Evolutionary conservation across 305 asterid species (phyloP), one percentile per base, ranked within the genome.

Genomic region (Solanum hybrid): DNA sequence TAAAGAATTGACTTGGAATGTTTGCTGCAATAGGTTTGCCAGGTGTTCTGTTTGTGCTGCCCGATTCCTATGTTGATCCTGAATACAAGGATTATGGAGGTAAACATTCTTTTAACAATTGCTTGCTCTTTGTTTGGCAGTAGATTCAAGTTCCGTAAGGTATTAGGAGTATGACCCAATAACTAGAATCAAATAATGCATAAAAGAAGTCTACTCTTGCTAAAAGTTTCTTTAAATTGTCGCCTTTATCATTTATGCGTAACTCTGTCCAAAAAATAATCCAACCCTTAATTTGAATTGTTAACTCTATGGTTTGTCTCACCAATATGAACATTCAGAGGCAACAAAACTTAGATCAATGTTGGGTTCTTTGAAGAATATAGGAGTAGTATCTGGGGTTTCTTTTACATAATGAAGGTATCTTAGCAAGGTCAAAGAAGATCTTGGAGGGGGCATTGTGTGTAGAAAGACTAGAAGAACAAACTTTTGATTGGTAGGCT

Each of bases 51-150:
- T 91, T 86, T 79, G 92, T 89, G 46, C 87, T 91, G 66, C 92
- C 92, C 1, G 92, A 91, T 85, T 84, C 89, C 20, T 91, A 88
- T 69, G 90, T 89, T 56, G 91, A 87, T 91, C 90, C 88, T 38
- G 90, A 89, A 73, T 37, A 88, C 76, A 86, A 90, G 92, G 92
- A 90, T 38, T 90, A 90, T 46, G 92, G 92, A 90, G 92, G 92
- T 90, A 60, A 76, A 29, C 73, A 29, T 38, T 77, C 40, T 29
- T 87, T 40, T 85, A 11, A 22, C 42, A 85, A 32, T 31, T 56
- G 46, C 32, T 56, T 29, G 73, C 29, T 20, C 88, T 32, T 85
- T 85, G 42, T 56, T 56, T 85, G 51, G 88, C n/a, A 10, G 76
- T 17, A 32, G 46, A 51, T 10, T 56, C 51, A 51, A 20, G 22